A percentile compares a stretch with the other conserved stretches of the same genome.
Evolutionary conservation across 2,329 filamentous ascomycete species (phyloP).

Genomic region (Lizonia empirigonia): DNA sequence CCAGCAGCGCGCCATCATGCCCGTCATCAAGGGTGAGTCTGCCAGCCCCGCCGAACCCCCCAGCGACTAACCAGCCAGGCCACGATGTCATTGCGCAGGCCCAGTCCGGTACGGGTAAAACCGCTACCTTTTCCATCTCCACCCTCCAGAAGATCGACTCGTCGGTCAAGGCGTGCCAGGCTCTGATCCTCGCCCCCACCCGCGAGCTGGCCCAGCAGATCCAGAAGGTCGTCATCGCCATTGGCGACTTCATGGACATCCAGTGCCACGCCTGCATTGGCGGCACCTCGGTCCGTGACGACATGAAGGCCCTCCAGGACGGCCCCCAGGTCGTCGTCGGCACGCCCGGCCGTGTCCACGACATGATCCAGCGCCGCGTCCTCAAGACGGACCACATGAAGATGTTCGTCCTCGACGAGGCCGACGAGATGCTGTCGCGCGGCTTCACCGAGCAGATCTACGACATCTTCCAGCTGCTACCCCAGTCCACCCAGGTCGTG

Average conservation of each 20-base stretch:
- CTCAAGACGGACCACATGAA: slow-evolving; percentile 98
- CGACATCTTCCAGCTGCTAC: slow-evolving; percentile 99
- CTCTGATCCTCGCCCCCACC: slow-evolving; percentile 94
- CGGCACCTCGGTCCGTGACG: slow-evolving; percentile 95
- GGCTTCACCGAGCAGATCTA: slow-evolving; percentile 99
- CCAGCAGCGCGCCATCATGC: slow-evolving; percentile 99
- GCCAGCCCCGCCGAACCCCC: slow-evolving; percentile 3
- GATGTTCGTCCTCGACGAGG: slow-evolving; percentile 99
- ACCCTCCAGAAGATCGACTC: slow-evolving; percentile 98
- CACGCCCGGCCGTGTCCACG: slow-evolving; percentile 96
- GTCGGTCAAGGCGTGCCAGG: slow-evolving; percentile 94
- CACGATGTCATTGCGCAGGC: slow-evolving; percentile 99
- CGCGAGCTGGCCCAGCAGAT: slow-evolving; percentile 99
- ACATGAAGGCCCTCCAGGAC: slow-evolving; percentile 96
- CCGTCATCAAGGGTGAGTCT: slow-evolving; percentile 93
- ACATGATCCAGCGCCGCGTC: slow-evolving; percentile 99
- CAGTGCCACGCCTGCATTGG: slow-evolving; percentile 99
- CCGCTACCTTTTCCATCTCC: slow-evolving; percentile 98
- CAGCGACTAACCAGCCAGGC: slow-evolving; percentile 54
- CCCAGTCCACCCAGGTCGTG: slow-evolving; percentile 97
- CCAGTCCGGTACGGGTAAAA: slow-evolving; percentile 99
- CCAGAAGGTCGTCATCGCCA: slow-evolving; percentile 98
- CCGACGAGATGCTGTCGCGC: slow-evolving; percentile 98
- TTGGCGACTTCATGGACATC: slow-evolving; percentile 99
- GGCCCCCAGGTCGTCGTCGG: slow-evolving; percentile 97